Conservation (phyloP, 2,329 filamentous ascomycete genomes). For the Phaeosphaeriaceae sp. region DNA sequence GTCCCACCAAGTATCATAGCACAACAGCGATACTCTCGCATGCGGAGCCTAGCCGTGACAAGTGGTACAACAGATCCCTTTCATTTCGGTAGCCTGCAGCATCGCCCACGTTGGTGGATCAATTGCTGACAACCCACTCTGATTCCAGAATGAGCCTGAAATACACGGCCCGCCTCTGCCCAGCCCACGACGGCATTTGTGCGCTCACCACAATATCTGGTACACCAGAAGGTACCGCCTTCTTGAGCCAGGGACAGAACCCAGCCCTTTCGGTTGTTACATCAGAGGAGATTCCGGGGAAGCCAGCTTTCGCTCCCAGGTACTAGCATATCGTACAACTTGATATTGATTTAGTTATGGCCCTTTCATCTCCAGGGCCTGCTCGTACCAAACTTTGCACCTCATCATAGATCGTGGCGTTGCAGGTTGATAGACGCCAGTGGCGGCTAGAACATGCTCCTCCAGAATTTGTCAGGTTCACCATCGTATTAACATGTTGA, state of each 20-base stretch:
- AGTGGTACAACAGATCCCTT: slow-evolving; percentile 43
- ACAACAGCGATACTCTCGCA: slow-evolving; percentile 21
- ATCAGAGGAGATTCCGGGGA: slow-evolving; percentile 28
- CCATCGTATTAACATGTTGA: slow-evolving; percentile 30
- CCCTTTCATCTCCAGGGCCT: slow-evolving; percentile 21
- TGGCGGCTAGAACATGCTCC: slow-evolving; percentile 18
- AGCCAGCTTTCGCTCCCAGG: slow-evolving; percentile 26
- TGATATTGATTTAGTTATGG: slow-evolving; percentile 31
- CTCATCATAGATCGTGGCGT: slow-evolving; percentile 35
- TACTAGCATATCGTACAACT: slow-evolving; percentile 27
- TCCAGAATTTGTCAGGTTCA: slow-evolving; percentile 20
- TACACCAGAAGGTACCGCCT: slow-evolving; percentile 31
- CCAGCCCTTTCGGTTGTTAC: slow-evolving; percentile 25
- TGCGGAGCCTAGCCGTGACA: slow-evolving; percentile 25
- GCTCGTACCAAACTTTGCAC: slow-evolving; percentile 23
- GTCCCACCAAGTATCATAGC: slow-evolving; percentile 27
- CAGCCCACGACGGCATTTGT: slow-evolving; percentile 32
- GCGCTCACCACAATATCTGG: slow-evolving; percentile 27
- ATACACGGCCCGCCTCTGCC: slow-evolving; percentile 32
- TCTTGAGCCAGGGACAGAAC: slow-evolving; percentile 33
- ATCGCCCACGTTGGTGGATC: slow-evolving; percentile 45
- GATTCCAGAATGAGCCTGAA: slow-evolving; percentile 43
- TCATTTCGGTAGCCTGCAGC: slow-evolving; percentile 49
- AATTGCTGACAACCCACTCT: slow-evolving; percentile 43
- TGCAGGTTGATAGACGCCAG: slow-evolving; percentile 39